Evolutionary conservation across 148 eudicot species (phyloP).

Genomic region (Rheum nobile): DNA sequence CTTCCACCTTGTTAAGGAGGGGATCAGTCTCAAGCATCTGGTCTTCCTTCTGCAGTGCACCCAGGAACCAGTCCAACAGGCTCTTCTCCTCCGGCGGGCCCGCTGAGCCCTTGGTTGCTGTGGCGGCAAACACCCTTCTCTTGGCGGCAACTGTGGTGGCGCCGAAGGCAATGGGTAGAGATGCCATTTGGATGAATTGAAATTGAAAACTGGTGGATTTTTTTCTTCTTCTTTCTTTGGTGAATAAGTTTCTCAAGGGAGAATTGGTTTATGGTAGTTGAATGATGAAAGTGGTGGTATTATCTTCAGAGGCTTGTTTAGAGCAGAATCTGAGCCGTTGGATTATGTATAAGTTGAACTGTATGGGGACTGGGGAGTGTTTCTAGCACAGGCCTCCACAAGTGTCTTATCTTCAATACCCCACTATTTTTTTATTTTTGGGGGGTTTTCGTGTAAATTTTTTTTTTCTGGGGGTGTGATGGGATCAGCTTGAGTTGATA

Average conservation of each 20-base stretch:
- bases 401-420: background rate
- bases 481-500: background rate
- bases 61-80: constrained; percentile 40
- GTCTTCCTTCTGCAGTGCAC: constrained; percentile 41
- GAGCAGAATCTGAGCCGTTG: background rate
- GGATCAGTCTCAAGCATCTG: constrained; percentile 67
- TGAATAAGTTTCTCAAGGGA: background rate
- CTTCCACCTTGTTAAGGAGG: constrained; percentile 47
- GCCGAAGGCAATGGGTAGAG: constrained; percentile 34
- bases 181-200: constrained; percentile 30
- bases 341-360: background rate
- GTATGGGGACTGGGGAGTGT: constrained; percentile 6
- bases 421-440: background rate
- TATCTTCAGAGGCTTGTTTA: background rate
- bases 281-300: background rate
- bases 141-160: constrained; percentile 1
- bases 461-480: background rate
- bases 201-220: background rate
- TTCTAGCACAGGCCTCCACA: constrained; percentile 9
- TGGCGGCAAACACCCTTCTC: constrained; percentile 30
- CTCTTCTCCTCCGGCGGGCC: constrained; percentile 49
- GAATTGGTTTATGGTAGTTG: background rate
- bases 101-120: constrained; percentile 30
- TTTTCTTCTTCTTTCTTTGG: background rate
- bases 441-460: background rate